phyloP scores from a whole-genome alignment of 164 flowering plant species.

The Hamamelis virginiana region DNA sequence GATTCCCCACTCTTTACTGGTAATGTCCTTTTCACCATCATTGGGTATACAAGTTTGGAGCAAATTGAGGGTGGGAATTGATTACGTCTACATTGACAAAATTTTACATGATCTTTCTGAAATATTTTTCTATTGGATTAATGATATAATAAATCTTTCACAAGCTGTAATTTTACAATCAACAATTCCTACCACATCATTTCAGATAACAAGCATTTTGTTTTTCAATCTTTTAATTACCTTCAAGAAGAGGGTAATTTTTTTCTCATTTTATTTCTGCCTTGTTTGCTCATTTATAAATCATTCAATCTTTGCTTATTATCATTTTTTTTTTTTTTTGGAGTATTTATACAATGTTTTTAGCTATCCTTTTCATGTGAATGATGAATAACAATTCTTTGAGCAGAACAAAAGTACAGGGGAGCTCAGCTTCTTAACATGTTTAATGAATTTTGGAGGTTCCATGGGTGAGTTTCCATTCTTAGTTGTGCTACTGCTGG shows the following conservation, averaged over 20 bases:
- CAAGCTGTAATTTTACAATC: constrained; percentile 1
- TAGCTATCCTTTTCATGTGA: background rate
- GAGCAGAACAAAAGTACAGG: constrained; percentile 92
- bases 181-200: background rate
- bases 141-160: background rate
- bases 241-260: background rate
- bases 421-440: constrained; percentile 91
- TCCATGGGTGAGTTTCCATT: constrained; percentile 62
- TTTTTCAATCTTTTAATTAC: background rate
- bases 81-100: background rate
- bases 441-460: constrained; percentile 83
- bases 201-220: constrained; percentile 1
- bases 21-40: too few relatives aligned
- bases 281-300: background rate
- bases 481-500: background rate
- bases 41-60: too few relatives aligned
- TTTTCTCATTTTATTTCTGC: background rate
- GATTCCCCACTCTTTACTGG: too few relatives aligned
- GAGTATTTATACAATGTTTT: background rate
- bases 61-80: too few relatives aligned
- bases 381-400: constrained; percentile 4
- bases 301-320: background rate
- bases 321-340: background rate
- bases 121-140: background rate
- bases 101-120: background rate